Percentiles rank a stretch among this genome's conserved stretches.
Conservation (phyloP, 2,329 filamentous ascomycete species). For the Paecilomyces sp. region DNA sequence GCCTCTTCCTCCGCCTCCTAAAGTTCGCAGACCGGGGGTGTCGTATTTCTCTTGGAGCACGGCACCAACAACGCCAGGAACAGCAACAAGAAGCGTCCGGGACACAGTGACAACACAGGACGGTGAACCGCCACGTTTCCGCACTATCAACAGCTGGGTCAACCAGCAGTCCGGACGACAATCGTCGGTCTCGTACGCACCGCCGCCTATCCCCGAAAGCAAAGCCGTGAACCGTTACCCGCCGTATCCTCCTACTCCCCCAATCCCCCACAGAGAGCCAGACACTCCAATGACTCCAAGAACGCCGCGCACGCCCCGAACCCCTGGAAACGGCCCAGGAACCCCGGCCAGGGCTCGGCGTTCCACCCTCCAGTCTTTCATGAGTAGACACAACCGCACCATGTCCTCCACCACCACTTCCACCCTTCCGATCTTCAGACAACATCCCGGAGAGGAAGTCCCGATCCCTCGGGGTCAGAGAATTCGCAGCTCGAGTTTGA, state of each 20-base stretch:
- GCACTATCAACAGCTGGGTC: background rate
- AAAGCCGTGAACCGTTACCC: background rate
- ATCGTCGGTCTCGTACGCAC: background rate
- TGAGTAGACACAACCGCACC: background rate
- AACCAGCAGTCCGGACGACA: background rate
- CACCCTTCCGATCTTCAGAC: constrained; percentile 4
- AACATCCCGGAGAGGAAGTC: constrained; percentile 6
- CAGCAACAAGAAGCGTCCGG: background rate
- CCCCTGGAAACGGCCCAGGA: background rate
- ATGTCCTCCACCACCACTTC: constrained; percentile 1
- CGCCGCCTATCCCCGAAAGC: background rate
- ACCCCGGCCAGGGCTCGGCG: background rate
- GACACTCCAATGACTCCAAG: background rate
- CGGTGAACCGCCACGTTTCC: background rate
- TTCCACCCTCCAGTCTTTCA: background rate
- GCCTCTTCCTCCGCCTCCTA: background rate
- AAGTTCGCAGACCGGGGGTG: constrained; percentile 1
- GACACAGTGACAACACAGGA: background rate
- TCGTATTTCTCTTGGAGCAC: constrained; percentile 1
- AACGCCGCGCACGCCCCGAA: background rate
- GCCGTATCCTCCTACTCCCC: background rate
- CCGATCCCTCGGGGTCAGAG: background rate
- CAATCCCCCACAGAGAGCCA: background rate
- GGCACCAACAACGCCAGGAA: background rate
- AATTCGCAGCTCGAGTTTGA: constrained; percentile 5